Conservation (phyloP, 208 protist species). For the Trypanosoma grayi region DNA sequence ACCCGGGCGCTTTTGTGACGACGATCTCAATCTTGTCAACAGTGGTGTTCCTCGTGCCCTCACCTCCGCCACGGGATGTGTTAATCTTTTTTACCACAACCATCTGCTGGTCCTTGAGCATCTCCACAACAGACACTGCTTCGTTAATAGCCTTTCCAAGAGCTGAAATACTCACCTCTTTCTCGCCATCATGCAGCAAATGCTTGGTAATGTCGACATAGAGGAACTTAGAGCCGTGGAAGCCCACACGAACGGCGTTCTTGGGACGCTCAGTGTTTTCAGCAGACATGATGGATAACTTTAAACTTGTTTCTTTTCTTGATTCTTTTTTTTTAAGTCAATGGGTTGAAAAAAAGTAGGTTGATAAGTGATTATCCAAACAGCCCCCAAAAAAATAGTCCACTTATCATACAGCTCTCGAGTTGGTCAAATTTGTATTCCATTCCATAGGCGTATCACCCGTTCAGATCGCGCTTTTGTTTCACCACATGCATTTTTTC, state of each 20-base stretch:
- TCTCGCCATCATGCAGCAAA: constrained; percentile 36
- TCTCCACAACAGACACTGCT: constrained; percentile 46
- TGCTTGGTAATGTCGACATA: constrained; percentile 49
- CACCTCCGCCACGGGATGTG: constrained; percentile 34
- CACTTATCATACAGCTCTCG: not conserved
- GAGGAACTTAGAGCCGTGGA: constrained; percentile 42
- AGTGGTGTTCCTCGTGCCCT: constrained; percentile 26
- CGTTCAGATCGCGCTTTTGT: not conserved
- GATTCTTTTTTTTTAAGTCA: constrained; percentile 8
- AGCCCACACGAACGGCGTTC: constrained; percentile 41
- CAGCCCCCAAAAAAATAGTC: not conserved
- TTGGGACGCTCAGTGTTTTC: constrained; percentile 28
- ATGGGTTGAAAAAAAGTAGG: constrained; percentile 22
- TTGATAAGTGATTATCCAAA: not conserved
- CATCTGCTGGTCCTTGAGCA: constrained; percentile 56
- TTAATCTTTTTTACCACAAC: constrained; percentile 45
- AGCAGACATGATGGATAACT: constrained; percentile 13
- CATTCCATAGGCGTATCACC: too few species aligned
- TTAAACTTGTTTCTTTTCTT: constrained; percentile 24
- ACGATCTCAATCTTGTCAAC: constrained; percentile 47
- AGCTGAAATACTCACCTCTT: constrained; percentile 39
- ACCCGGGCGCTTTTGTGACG: constrained; percentile 35
- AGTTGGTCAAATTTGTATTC: not conserved
- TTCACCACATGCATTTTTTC: not conserved
- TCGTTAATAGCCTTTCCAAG: constrained; percentile 45